These are phyloP conservation scores for Pyricularia grisea DNA, from an alignment of 2,329 filamentous ascomycete species.

Conservation along the genomic window DNA sequence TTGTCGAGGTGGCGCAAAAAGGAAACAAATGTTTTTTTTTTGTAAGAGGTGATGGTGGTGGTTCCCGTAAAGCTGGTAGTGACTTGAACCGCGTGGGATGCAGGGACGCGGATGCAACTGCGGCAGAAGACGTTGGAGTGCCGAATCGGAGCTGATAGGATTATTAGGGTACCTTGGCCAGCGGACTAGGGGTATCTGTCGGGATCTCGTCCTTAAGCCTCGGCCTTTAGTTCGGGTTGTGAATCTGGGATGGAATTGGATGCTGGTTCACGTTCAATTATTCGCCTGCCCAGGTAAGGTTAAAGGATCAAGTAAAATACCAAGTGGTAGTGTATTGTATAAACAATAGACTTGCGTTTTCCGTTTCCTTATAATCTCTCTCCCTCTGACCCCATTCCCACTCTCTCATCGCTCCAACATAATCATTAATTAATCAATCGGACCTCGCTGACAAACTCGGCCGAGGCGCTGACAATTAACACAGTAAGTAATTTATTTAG, in stretches of 20 bases:
- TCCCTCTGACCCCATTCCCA: not conserved
- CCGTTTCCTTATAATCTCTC: not conserved
- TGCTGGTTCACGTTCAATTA: not conserved
- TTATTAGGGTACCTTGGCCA: not conserved
- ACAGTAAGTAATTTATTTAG: too few relatives aligned
- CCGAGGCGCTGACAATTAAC: not conserved
- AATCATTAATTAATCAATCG: not conserved
- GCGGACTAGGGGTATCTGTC: not conserved
- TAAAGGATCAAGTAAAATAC: not conserved
- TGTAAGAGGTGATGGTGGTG: not conserved
- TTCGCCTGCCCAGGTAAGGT: not conserved
- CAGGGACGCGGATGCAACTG: not conserved
- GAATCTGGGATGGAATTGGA: not conserved
- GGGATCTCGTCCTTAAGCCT: not conserved
- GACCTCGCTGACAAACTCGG: not conserved
- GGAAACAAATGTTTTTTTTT: not conserved
- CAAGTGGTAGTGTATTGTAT: not conserved
- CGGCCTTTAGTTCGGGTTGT: not conserved
- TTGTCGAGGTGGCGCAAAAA: not conserved
- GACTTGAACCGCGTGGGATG: not conserved
- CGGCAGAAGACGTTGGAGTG: not conserved
- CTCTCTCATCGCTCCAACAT: not conserved
- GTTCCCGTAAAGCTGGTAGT: not conserved
- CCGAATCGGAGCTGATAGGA: not conserved
- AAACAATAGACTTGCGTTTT: not conserved